Percentiles rank a stretch among this genome's conserved stretches.
Evolutionary conservation across 441 rosid genomes (phyloP).

Genomic region (Pelargonium myrrhifolium): DNA sequence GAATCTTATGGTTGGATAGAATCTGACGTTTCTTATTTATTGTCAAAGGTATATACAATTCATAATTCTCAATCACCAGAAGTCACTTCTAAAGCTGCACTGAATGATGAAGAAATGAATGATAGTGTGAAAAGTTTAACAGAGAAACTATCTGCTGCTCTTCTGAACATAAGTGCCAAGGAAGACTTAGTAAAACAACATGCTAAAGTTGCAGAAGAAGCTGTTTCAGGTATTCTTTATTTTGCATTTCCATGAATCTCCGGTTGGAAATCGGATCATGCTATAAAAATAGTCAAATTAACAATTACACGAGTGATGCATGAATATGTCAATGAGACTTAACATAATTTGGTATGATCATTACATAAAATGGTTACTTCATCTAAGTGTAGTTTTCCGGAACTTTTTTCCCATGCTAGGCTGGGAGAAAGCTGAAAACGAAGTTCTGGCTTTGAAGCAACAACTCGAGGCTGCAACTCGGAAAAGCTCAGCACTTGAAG

Average conservation of each 20-base stretch:
- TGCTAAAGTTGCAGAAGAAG: slow-evolving; percentile 93
- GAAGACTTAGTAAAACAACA: slow-evolving; percentile 81
- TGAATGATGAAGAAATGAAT: slow-evolving; percentile 46
- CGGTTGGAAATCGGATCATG: background rate
- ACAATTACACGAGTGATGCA: background rate
- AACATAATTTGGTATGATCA: background rate
- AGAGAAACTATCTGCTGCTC: slow-evolving; percentile 73
- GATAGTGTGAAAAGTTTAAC: slow-evolving; percentile 44
- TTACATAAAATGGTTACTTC: background rate
- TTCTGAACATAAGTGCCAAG: slow-evolving; percentile 53
- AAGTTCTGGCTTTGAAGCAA: slow-evolving; percentile 46
- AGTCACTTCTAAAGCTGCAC: slow-evolving; percentile 37
- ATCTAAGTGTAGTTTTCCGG: background rate
- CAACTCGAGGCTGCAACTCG: slow-evolving; percentile 52
- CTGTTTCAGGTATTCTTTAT: slow-evolving; percentile 53
- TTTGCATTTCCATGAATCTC: background rate
- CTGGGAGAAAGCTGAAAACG: slow-evolving; percentile 92
- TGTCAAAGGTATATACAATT: too few species aligned
- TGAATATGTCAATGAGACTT: background rate
- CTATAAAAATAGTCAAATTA: background rate
- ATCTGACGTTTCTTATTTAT: too few species aligned
- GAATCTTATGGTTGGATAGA: too few species aligned
- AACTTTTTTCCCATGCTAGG: slow-evolving; percentile 30
- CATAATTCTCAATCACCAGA: slow-evolving; percentile 29
- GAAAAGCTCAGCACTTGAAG: slow-evolving; percentile 56